Conservation (phyloP, 371 early-diverging fungal species). For the Lichtheimia corymbifera region DNA sequence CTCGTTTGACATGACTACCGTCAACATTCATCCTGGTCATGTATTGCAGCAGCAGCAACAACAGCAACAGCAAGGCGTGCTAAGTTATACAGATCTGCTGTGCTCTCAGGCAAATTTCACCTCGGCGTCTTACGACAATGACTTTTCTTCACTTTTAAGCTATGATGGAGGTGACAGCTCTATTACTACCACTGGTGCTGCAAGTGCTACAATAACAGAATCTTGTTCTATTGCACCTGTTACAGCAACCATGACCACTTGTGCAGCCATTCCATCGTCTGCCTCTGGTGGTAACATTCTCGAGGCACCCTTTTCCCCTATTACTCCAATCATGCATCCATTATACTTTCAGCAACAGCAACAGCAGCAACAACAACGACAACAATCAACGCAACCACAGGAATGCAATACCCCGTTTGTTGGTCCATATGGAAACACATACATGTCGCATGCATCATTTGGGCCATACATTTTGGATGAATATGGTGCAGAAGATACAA, state of each 20-base stretch:
- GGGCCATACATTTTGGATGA: slow-evolving; percentile 4
- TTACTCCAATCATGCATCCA: background rate
- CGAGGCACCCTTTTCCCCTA: slow-evolving; percentile 8
- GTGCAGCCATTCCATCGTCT: background rate
- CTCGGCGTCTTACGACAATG: background rate
- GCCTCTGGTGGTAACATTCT: slow-evolving; percentile 11
- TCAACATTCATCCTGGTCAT: background rate
- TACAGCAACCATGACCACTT: background rate
- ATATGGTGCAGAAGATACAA: slow-evolving; percentile 5
- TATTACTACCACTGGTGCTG: too few species aligned
- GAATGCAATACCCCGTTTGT: slow-evolving; percentile 26
- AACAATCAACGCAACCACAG: too few species aligned
- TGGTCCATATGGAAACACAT: slow-evolving; percentile 4
- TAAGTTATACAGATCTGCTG: slow-evolving; percentile 2
- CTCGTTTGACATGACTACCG: background rate
- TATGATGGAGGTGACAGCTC: too few species aligned
- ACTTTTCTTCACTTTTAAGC: background rate
- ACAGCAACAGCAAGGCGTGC: background rate
- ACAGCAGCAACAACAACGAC: too few species aligned
- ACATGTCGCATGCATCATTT: background rate
- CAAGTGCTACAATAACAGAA: background rate
- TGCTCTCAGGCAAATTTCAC: background rate
- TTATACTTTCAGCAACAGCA: too few species aligned
- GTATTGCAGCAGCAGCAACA: background rate
- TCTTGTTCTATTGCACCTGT: background rate